Evolutionary conservation across 2,329 filamentous ascomycete species (phyloP).

Genomic region (Pyricularia sp.): DNA sequence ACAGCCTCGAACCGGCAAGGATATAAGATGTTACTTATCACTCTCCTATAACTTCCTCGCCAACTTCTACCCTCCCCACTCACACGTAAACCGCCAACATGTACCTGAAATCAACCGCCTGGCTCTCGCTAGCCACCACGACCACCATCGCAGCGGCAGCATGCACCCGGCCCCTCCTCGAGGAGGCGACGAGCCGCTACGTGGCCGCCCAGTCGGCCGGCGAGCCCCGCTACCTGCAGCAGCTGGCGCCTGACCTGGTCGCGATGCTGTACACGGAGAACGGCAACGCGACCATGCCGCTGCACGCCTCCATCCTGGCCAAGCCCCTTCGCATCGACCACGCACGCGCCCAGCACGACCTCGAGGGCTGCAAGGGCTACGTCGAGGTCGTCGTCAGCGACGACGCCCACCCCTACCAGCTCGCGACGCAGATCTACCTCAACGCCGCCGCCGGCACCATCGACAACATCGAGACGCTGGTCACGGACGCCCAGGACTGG

Average conservation of each 20-base stretch:
- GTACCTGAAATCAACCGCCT: background rate
- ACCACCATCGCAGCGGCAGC: background rate
- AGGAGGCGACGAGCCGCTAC: conserved; percentile 7
- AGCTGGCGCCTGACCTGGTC: conserved; percentile 6
- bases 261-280: conserved; percentile 10
- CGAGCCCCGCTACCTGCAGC: conserved; percentile 5
- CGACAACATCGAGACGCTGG: conserved; percentile 21
- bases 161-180: conserved; percentile 9
- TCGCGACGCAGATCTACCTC: conserved; percentile 26
- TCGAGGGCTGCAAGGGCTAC: conserved; percentile 25
- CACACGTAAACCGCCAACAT: background rate
- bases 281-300: conserved; percentile 9
- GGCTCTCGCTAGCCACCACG: background rate
- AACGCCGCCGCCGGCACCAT: conserved; percentile 8
- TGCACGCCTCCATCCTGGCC: conserved; percentile 16
- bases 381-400: conserved; percentile 27
- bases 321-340: conserved; percentile 21
- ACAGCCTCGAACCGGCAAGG: background rate
- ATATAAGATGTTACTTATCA: background rate
- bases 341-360: conserved; percentile 23
- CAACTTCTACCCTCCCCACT: background rate
- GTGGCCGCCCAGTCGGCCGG: conserved; percentile 8
- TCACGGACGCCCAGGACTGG: conserved; percentile 23
- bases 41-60: background rate
- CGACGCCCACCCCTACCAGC: conserved; percentile 23